Evolutionary conservation across 106 monocot species (phyloP).

Genomic region (Amphibolis antarctica): DNA sequence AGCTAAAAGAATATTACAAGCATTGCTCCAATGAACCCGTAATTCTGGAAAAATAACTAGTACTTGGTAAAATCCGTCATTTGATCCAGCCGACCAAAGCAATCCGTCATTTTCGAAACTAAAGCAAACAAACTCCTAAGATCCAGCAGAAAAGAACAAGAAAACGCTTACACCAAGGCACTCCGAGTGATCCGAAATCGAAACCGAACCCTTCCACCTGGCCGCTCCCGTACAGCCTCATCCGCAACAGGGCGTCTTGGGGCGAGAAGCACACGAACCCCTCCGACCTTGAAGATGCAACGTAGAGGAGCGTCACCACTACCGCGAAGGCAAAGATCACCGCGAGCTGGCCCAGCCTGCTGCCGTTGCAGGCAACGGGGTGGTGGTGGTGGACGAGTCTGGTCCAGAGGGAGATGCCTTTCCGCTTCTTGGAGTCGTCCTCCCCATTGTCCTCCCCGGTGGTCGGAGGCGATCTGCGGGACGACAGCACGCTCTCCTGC

Average conservation of each 20-base stretch:
- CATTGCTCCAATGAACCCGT: neutral
- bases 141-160: neutral
- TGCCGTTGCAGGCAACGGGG: neutral
- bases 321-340: conserved; percentile 1
- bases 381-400: conserved; percentile 8
- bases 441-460: conserved; percentile 14
- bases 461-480: conserved; percentile 25
- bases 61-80: neutral
- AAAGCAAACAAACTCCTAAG: neutral
- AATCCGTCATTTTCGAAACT: neutral
- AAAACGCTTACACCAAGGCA: conserved; percentile 76
- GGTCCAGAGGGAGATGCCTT: conserved; percentile 17
- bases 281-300: conserved; percentile 21
- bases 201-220: conserved; percentile 42
- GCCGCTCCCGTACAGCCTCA: conserved; percentile 17
- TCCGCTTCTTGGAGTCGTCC: conserved; percentile 67
- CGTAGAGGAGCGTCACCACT: conserved; percentile 24
- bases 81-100: too few species aligned
- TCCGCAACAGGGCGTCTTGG: conserved; percentile 22
- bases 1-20: neutral
- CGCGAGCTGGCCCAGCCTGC: conserved; percentile 6
- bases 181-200: conserved; percentile 90
- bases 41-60: neutral
- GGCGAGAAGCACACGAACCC: conserved; percentile 26
- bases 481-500: conserved; percentile 47